Evolutionary conservation across 345 rosid species (phyloP).

Genomic region (Ceriops zippeliana): DNA sequence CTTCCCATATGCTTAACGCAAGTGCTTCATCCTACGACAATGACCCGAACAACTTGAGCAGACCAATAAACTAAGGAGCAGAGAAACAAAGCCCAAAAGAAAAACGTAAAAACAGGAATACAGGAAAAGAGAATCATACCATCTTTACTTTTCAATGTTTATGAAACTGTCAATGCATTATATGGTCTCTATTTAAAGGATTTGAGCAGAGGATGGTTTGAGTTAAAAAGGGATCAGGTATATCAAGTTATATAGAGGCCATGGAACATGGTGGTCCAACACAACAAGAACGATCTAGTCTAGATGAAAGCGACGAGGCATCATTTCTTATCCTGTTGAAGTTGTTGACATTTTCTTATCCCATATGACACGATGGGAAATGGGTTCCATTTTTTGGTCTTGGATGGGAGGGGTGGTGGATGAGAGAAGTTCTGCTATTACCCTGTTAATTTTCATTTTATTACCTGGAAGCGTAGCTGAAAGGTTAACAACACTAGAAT

Average conservation of each 20-base stretch:
- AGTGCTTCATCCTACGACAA: constrained; percentile 48
- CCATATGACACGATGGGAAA: neutral
- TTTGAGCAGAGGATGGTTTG: neutral
- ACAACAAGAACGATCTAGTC: constrained; percentile 50
- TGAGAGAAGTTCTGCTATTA: too few species aligned
- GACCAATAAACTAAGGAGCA: neutral
- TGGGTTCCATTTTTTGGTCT: too few species aligned
- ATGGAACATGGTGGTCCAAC: constrained; percentile 42
- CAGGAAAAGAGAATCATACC: constrained; percentile 26
- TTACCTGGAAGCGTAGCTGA: too few species aligned
- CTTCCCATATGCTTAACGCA: constrained; percentile 42
- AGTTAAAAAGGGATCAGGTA: constrained; percentile 9
- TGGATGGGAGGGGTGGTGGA: too few species aligned
- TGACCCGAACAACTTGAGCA: constrained; percentile 2
- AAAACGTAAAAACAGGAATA: neutral
- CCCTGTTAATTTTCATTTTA: too few species aligned
- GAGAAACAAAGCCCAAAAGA: neutral
- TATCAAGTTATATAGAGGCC: constrained; percentile 31
- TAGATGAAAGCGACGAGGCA: constrained; percentile 29
- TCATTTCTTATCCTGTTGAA: constrained; percentile 12
- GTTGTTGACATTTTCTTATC: constrained; percentile 16
- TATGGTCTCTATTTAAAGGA: neutral
- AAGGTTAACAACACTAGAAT: too few species aligned
- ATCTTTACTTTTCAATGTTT: constrained; percentile 16
- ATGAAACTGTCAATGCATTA: neutral